Conservation (phyloP, 2,329 filamentous ascomycete species). For the Verticillium nubilum region DNA sequence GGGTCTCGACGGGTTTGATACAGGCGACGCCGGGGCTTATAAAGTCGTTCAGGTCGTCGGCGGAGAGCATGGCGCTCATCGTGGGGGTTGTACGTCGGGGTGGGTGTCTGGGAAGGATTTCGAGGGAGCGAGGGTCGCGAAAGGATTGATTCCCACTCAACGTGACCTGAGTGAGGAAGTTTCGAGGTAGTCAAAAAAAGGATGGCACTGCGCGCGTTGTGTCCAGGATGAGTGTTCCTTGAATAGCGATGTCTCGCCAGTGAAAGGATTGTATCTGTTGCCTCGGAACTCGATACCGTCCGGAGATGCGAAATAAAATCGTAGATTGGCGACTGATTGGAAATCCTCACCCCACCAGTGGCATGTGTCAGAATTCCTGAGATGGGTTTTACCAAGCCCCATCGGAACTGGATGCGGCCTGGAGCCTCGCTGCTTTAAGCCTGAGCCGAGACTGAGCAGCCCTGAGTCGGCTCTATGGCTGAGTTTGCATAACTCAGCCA, state of each 20-base stretch:
- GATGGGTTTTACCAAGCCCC: no score
- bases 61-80: constrained; percentile 97
- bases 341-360: constrained; percentile 13
- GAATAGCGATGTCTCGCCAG: not conserved
- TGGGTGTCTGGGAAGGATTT: not conserved
- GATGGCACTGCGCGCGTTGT: not conserved
- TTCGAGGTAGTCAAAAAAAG: not conserved
- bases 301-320: constrained; percentile 11
- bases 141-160: not conserved
- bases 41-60: constrained; percentile 97
- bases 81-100: constrained; percentile 15
- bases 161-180: no score
- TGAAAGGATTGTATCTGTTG: not conserved
- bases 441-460: no score
- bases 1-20: constrained; percentile 93
- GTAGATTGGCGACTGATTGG: constrained; percentile 7
- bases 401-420: not conserved
- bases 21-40: constrained; percentile 96
- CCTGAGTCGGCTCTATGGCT: no score
- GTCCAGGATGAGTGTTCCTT: not conserved
- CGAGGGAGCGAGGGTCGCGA: not conserved
- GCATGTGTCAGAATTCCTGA: not conserved
- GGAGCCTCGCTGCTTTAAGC: no score
- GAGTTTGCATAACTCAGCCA: no score
- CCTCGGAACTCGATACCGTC: not conserved